Base-by-base conservation (phyloP, 805 yeast genomes). In the Diddensiella caesifluorescens region DNA sequence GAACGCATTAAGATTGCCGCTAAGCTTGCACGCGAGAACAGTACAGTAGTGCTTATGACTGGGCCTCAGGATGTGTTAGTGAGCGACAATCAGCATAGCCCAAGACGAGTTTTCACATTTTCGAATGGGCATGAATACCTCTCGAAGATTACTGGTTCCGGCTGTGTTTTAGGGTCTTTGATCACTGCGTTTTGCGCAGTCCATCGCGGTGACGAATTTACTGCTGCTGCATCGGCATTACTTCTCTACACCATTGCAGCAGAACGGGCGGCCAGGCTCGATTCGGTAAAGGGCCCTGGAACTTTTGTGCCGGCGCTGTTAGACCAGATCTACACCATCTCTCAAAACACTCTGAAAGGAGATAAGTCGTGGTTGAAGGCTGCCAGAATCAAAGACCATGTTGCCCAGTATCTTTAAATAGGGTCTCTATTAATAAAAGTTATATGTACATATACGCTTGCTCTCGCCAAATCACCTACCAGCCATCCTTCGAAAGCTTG, bases 151-250 rank as follows among this genome's bases (percentile, higher is more conserved):
- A 86, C 95, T 0, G 95, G 94, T 3, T 0, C 88, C 2, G 95
- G 95, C 0, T 87, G 95, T 48, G 75, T 90, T 0, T 62, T 87
- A 28, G 95, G 95, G 1, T 77, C 88, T 34, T 71, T 76, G 0
- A 75, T 86, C 40, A 79, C 83, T 0, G 67, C 83, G 1, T 71
- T 66, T 45, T 57, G 77, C 2, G 79, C 79, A 2, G 73, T 76
- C 2, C 52, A 60, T 40, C 60, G 54, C 5, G 51, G 50, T 5
- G 61, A 65, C 40, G 53, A 70, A 0, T 71, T 70, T 44, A 59
- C 56, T 5, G 77, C 81, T 1, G 74, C 76, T 0, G 66, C 69
- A 2, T 65, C 69, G 0, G 90, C 87, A 0, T 75, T 82, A 1
- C 32, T 57, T 2, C 47, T 74, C 9, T 84, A 79, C 61, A 83